These are phyloP conservation scores for Corchorus capsularis DNA, from an alignment of 345 rosid genomes.

Conservation along the genomic window DNA sequence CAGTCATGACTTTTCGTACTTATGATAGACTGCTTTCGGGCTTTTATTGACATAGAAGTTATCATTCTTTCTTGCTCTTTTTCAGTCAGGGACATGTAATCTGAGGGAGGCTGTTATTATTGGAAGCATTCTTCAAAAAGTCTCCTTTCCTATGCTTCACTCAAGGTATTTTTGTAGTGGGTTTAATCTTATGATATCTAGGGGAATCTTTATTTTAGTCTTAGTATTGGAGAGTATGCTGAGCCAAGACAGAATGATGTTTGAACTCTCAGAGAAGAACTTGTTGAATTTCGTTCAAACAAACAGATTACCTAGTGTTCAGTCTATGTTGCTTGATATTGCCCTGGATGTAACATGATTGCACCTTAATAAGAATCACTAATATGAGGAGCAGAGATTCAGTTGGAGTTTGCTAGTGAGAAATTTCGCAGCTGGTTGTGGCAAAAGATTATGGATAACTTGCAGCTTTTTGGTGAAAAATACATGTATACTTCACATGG, in stretches of 20 bases:
- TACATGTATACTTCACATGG: not conserved
- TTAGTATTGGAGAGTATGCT: constrained; percentile 2
- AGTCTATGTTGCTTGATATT: not conserved
- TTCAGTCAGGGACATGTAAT: constrained; percentile 94
- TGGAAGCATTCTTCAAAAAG: constrained; percentile 84
- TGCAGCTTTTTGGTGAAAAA: not conserved
- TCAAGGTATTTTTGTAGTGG: constrained; percentile 61
- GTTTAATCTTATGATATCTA: not conserved
- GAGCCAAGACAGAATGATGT: not conserved
- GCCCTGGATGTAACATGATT: not conserved
- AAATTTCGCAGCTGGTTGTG: not conserved
- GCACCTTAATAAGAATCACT: not conserved
- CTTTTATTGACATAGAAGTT: not conserved
- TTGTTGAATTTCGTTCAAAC: not conserved
- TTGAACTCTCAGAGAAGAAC: not conserved
- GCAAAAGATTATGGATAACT: not conserved
- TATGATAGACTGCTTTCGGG: not conserved
- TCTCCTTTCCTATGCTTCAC: constrained; percentile 86
- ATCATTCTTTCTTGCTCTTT: not conserved
- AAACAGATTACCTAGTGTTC: not conserved
- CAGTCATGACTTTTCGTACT: not conserved
- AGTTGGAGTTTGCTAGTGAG: not conserved
- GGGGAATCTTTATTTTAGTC: not conserved
- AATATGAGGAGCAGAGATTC: not conserved
- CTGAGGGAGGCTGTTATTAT: constrained; percentile 92